Percentiles rank a stretch among this genome's conserved stretches.
phyloP scores from a whole-genome alignment of 495 filamentous ascomycete genomes.

The Trichoderma virens region DNA sequence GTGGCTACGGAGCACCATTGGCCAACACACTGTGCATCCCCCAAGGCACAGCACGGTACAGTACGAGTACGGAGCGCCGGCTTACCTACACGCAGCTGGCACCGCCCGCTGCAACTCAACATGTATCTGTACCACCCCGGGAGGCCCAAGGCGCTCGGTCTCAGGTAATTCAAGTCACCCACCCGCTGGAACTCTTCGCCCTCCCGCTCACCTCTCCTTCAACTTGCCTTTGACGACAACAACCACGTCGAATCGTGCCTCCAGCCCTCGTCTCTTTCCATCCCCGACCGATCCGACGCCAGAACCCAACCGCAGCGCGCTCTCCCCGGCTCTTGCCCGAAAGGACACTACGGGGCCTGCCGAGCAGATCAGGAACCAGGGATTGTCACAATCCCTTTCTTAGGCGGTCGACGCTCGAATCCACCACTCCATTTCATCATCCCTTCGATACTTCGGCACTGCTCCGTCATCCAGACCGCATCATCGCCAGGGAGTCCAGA shows the following conservation, averaged over 20 bases:
- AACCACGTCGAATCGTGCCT: neutral
- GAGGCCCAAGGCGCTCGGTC: too few species aligned
- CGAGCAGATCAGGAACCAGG: constrained; percentile 8
- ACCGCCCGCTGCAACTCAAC: too few species aligned
- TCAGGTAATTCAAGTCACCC: too few species aligned
- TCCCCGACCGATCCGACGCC: neutral
- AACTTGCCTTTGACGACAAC: neutral
- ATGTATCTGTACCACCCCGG: too few species aligned
- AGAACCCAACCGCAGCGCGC: neutral
- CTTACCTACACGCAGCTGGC: too few species aligned
- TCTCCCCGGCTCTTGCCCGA: neutral
- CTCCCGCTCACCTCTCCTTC: neutral
- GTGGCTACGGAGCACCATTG: too few species aligned
- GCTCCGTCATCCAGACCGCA: constrained; percentile 1
- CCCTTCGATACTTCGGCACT: neutral
- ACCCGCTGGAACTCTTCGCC: too few species aligned
- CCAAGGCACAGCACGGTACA: too few species aligned
- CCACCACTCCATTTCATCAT: neutral
- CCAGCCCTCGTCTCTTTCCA: neutral
- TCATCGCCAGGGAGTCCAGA: neutral
- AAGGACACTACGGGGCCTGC: neutral
- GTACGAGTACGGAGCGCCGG: too few species aligned
- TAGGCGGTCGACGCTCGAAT: neutral
- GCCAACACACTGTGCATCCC: too few species aligned
- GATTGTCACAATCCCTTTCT: neutral